Base-by-base conservation (phyloP, 164 flowering plant genomes). In the Sextonia rubra region DNA sequence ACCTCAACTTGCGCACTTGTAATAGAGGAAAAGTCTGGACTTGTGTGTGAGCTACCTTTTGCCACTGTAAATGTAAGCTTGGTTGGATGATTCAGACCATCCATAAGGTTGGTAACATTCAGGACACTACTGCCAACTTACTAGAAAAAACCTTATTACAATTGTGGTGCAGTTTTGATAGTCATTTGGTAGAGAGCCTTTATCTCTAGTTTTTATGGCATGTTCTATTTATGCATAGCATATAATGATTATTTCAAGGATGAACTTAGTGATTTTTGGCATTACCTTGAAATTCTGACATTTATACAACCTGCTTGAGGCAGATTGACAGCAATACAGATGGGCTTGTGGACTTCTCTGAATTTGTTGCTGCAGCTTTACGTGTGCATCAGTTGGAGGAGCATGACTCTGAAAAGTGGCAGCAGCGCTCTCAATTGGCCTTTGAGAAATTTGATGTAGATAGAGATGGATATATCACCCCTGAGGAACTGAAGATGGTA, bases 311-410 rank as follows among this genome's bases (percentile, higher is more conserved):
- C 77, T 76, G 32, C 52, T 55, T 75, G 79, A 47, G 63, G 76
- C 93, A 95, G 99, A 91, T 95, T 47, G 99, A 95, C 81, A 83
- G 91, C 88, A 95, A 95, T 80, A 93, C 97, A 5, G 98, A 95
- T 77, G 99, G 99, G 70, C 85, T 91, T 66, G 94, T 95, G 64
- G 99, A 95, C 79, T 95, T 95, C 79, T 26, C 87, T 1, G 99
- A 95, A 81, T 95, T 95, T 82, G 98, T 93, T 47, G 98, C 99
- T 70, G 99, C 99, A 29, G 83, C 99, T 48, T 80, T 95, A 15
- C 98, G 93, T 71, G 94, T 93, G 47, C 97, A 90, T 85, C 99
- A 95, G 77, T 75, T 95, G 79, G 91, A 91, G 82, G 97, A 95
- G 75, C 98, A 91, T 66, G 85, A 95, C 74, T 85, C 91, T 27